A percentile compares a stretch with the other conserved stretches of the same genome.
These are phyloP conservation scores for Didymella pomorum DNA, from an alignment of 2,329 filamentous ascomycete genomes.

Conservation along the genomic window DNA sequence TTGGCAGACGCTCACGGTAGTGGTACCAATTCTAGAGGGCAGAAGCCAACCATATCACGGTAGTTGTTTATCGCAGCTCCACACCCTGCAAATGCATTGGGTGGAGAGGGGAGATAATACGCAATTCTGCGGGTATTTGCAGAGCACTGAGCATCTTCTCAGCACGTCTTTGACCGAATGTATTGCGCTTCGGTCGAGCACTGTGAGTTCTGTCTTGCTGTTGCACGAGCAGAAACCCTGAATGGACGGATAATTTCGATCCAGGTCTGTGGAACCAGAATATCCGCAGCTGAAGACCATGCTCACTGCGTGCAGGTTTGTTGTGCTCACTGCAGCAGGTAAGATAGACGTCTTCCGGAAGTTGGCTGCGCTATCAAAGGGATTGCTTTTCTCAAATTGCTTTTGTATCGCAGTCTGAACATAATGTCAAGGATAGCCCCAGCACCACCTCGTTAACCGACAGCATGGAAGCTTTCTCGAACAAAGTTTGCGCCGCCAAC, in stretches of 20 bases:
- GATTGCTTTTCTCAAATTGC: not conserved
- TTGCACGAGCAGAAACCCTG: conserved; percentile 30
- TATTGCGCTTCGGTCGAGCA: not conserved
- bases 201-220: conserved; percentile 6
- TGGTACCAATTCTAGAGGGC: conserved; percentile 7
- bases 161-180: not conserved
- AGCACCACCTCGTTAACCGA: conserved; percentile 24
- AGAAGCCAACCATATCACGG: not conserved
- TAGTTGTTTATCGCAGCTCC: not conserved
- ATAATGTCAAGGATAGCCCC: conserved; percentile 34
- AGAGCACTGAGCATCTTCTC: not conserved
- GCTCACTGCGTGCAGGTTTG: not conserved
- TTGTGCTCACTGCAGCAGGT: not conserved
- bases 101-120: not conserved
- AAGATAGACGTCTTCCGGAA: not conserved
- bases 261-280: conserved; percentile 24
- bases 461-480: conserved; percentile 33
- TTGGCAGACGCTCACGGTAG: conserved; percentile 32
- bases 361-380: too few relatives aligned
- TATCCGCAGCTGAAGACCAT: conserved; percentile 5
- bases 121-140: not conserved
- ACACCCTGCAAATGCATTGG: not conserved
- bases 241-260: conserved; percentile 29
- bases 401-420: not conserved
- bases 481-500: conserved; percentile 33